Evolutionary conservation across 768 basidiomycete species (phyloP).

Genomic region (Neoboletus magnificus): DNA sequence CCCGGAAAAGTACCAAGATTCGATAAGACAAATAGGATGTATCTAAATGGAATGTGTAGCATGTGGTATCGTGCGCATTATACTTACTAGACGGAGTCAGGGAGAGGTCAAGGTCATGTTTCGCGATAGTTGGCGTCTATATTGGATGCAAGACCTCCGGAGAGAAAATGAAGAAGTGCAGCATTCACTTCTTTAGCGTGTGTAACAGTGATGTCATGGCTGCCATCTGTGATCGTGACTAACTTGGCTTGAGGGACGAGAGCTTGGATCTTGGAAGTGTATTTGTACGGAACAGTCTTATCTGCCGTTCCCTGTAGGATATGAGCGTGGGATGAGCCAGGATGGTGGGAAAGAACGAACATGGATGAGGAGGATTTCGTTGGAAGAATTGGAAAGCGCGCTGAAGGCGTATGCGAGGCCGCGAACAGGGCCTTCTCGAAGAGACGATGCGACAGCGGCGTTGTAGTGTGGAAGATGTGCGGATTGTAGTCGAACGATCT

Average conservation of each 20-base stretch:
- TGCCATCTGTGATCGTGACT: constrained; percentile 28
- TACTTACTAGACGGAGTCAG: background rate
- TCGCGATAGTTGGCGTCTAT: background rate
- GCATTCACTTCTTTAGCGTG: constrained; percentile 31
- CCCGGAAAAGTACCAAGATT: background rate
- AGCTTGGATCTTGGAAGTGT: constrained; percentile 28
- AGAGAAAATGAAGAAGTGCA: constrained; percentile 29
- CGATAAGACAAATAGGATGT: background rate
- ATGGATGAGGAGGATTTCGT: constrained; percentile 61
- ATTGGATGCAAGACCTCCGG: background rate
- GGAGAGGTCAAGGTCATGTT: background rate
- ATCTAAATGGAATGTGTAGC: constrained; percentile 5
- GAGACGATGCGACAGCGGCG: constrained; percentile 69
- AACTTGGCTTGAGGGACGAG: constrained; percentile 30
- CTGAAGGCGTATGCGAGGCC: constrained; percentile 55
- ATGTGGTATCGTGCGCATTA: constrained; percentile 4
- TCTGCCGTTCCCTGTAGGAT: constrained; percentile 31
- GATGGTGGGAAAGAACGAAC: constrained; percentile 32
- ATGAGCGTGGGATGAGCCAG: background rate
- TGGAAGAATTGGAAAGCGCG: constrained; percentile 44
- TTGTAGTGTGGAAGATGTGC: constrained; percentile 75
- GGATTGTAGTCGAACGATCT: constrained; percentile 77
- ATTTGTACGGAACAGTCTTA: constrained; percentile 33
- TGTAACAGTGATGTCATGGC: constrained; percentile 33
- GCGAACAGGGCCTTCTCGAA: constrained; percentile 70